Percentiles rank a stretch among this genome's conserved stretches.
Conservation (phyloP, 2,329 filamentous ascomycete species). For the Colletotrichum viniferum region DNA sequence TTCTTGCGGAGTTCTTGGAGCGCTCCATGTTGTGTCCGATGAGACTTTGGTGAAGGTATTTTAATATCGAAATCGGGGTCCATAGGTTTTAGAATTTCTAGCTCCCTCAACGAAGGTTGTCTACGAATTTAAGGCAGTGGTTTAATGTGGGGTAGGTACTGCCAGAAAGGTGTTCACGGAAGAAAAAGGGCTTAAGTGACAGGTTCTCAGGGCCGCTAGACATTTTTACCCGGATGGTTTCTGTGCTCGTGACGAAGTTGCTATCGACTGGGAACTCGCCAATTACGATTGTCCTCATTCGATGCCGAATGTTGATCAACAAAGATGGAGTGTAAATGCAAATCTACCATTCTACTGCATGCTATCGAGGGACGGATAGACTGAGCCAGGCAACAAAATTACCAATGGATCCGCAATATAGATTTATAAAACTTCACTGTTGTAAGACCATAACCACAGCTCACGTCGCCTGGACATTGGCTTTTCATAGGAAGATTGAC, state of each 20-base stretch:
- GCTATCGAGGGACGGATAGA: too few relatives aligned
- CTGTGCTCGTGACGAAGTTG: neutral
- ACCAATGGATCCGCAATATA: neutral
- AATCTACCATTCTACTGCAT: neutral
- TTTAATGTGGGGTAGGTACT: too few relatives aligned
- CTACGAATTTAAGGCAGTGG: accelerated
- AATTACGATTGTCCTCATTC: accelerated
- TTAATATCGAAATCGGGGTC: neutral
- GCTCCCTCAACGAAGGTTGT: neutral
- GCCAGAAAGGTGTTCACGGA: neutral
- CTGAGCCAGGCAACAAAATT: too few relatives aligned
- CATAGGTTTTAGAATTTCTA: accelerated
- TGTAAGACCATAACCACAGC: neutral
- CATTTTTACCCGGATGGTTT: neutral
- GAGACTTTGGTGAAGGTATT: neutral
- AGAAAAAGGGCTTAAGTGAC: neutral
- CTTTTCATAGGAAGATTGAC: neutral
- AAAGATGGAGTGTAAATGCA: neutral
- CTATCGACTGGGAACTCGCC: neutral
- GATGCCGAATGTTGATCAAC: neutral
- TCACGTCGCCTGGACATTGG: neutral
- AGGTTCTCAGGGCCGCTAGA: neutral
- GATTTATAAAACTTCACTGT: neutral
- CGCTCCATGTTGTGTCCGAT: neutral
- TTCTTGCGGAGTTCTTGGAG: accelerated